phyloP scores from a whole-genome alignment of 805 yeast species.

The Starmerella etchellsii region DNA sequence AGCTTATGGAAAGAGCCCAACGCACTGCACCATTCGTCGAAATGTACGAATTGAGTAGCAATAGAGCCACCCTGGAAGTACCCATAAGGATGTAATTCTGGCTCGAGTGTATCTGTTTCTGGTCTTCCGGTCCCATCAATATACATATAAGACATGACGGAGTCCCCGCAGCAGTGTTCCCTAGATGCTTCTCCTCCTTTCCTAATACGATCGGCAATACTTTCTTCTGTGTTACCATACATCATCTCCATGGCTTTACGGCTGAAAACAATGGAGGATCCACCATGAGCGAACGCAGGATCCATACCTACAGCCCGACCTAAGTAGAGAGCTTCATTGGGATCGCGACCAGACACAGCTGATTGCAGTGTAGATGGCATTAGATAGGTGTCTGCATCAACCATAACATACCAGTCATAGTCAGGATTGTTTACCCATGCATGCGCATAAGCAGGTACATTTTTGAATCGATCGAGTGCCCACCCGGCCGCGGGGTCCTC shows the following conservation, averaged over 20 bases:
- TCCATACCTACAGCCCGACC: slow-evolving; percentile 22
- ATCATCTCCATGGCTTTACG: slow-evolving; percentile 24
- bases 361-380: slow-evolving; percentile 23
- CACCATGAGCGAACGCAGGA: slow-evolving; percentile 30
- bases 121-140: slow-evolving; percentile 12
- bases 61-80: slow-evolving; percentile 27
- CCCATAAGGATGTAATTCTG: slow-evolving; percentile 14
- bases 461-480: slow-evolving; percentile 30
- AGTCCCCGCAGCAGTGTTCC: slow-evolving; percentile 29
- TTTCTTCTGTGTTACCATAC: slow-evolving; percentile 18
- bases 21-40: slow-evolving; percentile 25
- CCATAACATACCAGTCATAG: slow-evolving; percentile 28
- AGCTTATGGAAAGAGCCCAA: slow-evolving; percentile 27
- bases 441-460: slow-evolving; percentile 29
- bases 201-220: slow-evolving; percentile 6
- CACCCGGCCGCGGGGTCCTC: slow-evolving; percentile 23
- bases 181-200: slow-evolving; percentile 19
- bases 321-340: slow-evolving; percentile 23
- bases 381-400: slow-evolving; percentile 30
- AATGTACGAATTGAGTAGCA: slow-evolving; percentile 9
- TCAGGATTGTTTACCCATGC: slow-evolving; percentile 24
- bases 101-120: slow-evolving; percentile 12
- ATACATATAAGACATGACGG: slow-evolving; percentile 24
- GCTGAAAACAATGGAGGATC: slow-evolving; percentile 28
- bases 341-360: slow-evolving; percentile 21